A percentile compares a stretch with the other conserved stretches of the same genome.
These are phyloP conservation scores for Apiotrichum gracile DNA, from an alignment of 1,284 basidiomycete species.

Conservation along the genomic window DNA sequence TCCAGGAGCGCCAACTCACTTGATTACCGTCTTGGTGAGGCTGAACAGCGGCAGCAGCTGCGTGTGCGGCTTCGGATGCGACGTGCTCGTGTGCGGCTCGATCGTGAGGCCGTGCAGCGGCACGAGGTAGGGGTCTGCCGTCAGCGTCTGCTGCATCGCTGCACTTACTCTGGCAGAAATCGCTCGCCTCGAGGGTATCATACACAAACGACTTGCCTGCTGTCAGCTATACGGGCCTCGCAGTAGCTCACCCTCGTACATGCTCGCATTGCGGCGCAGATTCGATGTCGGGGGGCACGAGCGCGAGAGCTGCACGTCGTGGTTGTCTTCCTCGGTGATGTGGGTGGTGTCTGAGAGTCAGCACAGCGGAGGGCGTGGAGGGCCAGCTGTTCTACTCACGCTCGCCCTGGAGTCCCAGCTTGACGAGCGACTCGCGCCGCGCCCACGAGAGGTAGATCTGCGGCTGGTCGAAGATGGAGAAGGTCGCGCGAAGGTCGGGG, in stretches of 20 bases:
- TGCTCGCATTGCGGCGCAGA: constrained; percentile 22
- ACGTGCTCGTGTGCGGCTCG: constrained; percentile 37
- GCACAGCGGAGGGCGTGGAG: background rate
- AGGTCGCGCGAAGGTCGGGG: constrained; percentile 47
- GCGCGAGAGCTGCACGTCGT: constrained; percentile 29
- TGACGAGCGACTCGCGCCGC: constrained; percentile 42
- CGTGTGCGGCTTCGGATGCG: constrained; percentile 43
- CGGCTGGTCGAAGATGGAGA: constrained; percentile 50
- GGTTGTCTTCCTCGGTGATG: constrained; percentile 33
- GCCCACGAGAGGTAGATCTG: constrained; percentile 49
- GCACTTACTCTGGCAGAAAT: constrained; percentile 36
- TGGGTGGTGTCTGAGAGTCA: constrained; percentile 1
- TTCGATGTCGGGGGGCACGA: constrained; percentile 41
- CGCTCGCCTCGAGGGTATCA: constrained; percentile 37
- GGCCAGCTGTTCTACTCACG: constrained; percentile 30
- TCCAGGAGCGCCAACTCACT: constrained; percentile 12
- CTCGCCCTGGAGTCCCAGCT: constrained; percentile 45
- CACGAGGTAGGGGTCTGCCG: constrained; percentile 38
- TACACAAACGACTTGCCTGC: constrained; percentile 39
- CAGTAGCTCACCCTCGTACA: constrained; percentile 7
- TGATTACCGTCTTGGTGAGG: constrained; percentile 45
- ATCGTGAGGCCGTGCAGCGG: constrained; percentile 43
- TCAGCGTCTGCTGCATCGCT: background rate
- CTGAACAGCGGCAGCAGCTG: constrained; percentile 44
- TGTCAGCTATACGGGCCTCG: constrained; percentile 8